Base-by-base conservation (phyloP, 306 rosid genomes). In the Gillenia trifoliata region DNA sequence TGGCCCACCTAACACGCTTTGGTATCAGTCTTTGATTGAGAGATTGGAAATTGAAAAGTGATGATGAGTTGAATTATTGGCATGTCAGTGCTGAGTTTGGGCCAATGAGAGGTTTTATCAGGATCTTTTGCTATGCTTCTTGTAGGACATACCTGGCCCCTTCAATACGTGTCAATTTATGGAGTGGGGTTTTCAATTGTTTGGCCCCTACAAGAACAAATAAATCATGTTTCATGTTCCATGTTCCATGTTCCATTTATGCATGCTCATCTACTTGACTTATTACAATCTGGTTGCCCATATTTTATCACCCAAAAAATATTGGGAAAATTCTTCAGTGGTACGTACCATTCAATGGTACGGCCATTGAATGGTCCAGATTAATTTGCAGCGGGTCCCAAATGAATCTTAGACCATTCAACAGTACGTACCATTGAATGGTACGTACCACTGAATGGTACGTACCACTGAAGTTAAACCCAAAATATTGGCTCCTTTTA, bases 231-330 rank as follows among this genome's bases (percentile, higher is more conserved):
- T 56, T 25, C 76, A 72, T 71, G 66, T 45, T 54, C 26, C 26
- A 41, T 41, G 49, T 1, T 12, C 2, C 75, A 71, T 71, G 62
- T 26, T 15, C 55, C 62, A n/a, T 59, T 61, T 77, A 74, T 77
- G 73, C 85, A 62, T 68, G 82, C 74, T 80, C 50, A 56, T 82
- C 78, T 23, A 38, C 84, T 68, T 61, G 57, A 20, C 15, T 57
- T 3, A 10, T 8, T 38, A 76, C 65, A 69, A 54, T 34, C 26
- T 49, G 45, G 69, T 45, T 59, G 9, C 76, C 77, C 41, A 36
- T 50, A 38, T 16, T 47, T 43, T 47, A 16, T 56, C 56, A 45
- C 67, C 38, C 2, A 4, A 59, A 25, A 26, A 25, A 59, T 11
- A 59, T 23, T 74, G 57, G 75, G n/a, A n/a, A n/a, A n/a, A n/a